Conservation (phyloP, 306 rosid genomes). For the Fragaria iinumae region DNA sequence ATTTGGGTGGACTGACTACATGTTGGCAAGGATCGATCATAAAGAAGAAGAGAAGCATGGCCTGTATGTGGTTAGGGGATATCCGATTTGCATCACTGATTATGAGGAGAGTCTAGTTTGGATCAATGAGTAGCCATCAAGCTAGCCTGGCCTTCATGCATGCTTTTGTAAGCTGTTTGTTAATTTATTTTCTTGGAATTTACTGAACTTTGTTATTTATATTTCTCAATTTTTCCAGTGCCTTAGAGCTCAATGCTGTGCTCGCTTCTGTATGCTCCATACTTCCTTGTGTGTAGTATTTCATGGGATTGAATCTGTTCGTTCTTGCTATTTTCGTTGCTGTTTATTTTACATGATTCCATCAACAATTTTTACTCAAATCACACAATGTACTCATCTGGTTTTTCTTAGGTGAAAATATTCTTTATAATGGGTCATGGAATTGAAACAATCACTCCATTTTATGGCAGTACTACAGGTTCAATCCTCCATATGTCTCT, state of each 20-base stretch:
- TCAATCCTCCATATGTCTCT: constrained; percentile 79
- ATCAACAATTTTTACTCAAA: neutral
- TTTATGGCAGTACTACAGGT: constrained; percentile 48
- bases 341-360: neutral
- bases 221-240: neutral
- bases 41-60: neutral
- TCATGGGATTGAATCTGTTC: too few species aligned
- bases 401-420: neutral
- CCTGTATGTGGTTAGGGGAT: neutral
- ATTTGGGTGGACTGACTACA: neutral
- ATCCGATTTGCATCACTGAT: neutral
- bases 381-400: neutral
- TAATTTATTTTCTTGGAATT: neutral
- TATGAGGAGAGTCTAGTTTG: neutral
- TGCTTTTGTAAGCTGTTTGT: neutral
- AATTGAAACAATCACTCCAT: neutral
- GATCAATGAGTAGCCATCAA: neutral
- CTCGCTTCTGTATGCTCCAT: too few species aligned
- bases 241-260: neutral
- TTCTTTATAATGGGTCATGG: neutral
- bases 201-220: neutral
- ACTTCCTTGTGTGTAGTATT: too few species aligned
- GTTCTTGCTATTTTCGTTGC: neutral
- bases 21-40: neutral
- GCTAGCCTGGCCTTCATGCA: neutral